Evolutionary conservation across 371 early-diverging fungal species (phyloP), one percentile per base, ranked within the genome.

Genomic region (Amoeboaphelidium occidentale): DNA sequence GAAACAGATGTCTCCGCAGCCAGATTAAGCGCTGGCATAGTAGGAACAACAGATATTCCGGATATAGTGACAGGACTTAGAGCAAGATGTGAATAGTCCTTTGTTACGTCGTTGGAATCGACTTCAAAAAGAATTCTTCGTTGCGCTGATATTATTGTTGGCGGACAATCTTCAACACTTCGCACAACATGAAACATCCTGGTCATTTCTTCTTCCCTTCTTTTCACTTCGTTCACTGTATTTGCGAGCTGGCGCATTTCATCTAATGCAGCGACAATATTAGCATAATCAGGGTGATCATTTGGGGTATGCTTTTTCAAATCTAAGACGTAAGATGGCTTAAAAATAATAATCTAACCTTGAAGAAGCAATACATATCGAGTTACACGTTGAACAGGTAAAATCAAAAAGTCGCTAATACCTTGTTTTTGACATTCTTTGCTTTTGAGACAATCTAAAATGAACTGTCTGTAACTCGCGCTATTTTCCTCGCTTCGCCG

Each of bases 381-480:
- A 0, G 74, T 71, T 26, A 73, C 69, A 3, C 79, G 63, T 57
- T 79, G 79, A 32, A 79, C 72, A 0, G 79, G 79, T 24, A 76
- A 57, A 56, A 78, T 75, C 55, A 79, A 43, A 43, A 74, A 58
- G 45, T 81, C 77, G 47, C 59, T 63, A 2, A 65, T 44, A 48
- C 51, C 49, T 51, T 63, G 58, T n/a, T 56, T 54, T 2, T 46
- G 42, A 22, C 58, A 54, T 28, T 58, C 58, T 27, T 45, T 49
- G 27, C 26, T 22, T 44, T 53, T 54, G 23, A 47, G 45, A n/a
- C 49, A 48, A 21, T 62, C 62, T 48, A 43, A 23, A 43, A 62
- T 57, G 51, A 68, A 68, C 24, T 47, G 46, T 27, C 52, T 48
- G 46, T 63, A 68, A 24, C 55, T 53, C 1, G 50, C 26, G 46